A percentile compares a stretch with the other conserved stretches of the same genome.
Conservation (phyloP, 352 stramenopile species). For the Globisporangium cystogenes region DNA sequence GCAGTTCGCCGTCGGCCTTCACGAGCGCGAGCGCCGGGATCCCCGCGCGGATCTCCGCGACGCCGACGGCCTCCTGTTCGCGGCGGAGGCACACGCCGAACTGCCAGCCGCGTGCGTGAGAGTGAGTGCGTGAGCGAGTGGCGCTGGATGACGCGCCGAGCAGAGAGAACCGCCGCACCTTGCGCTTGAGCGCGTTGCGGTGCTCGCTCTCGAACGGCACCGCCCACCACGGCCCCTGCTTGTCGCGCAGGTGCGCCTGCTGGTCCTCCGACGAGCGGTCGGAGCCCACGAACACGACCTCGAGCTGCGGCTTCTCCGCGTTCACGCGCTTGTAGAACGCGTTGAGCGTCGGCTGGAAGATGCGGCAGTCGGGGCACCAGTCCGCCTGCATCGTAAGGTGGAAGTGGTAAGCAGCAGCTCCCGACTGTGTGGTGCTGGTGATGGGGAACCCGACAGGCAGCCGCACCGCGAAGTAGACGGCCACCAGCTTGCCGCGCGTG, state of each 20-base stretch:
- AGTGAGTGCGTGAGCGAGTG: neutral
- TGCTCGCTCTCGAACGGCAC: conserved; percentile 53
- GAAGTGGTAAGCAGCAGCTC: too few relatives aligned
- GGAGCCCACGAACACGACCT: conserved; percentile 80
- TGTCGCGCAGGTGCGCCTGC: conserved; percentile 52
- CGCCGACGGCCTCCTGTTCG: conserved; percentile 35
- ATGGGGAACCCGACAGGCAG: too few relatives aligned
- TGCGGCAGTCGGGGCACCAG: conserved; percentile 81
- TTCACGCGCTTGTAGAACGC: conserved; percentile 57
- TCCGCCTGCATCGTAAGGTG: conserved; percentile 32
- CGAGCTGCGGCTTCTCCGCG: conserved; percentile 31
- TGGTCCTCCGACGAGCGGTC: conserved; percentile 57
- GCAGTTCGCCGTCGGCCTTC: conserved; percentile 10
- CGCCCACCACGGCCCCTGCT: conserved; percentile 71
- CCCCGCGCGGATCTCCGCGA: conserved; percentile 16
- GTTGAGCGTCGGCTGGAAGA: conserved; percentile 73
- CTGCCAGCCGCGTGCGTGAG: conserved; percentile 4
- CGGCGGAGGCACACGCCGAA: conserved; percentile 70
- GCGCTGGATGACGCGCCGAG: neutral
- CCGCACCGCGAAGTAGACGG: conserved; percentile 75
- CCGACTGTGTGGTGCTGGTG: too few relatives aligned
- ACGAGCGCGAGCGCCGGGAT: conserved; percentile 23
- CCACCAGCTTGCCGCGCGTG: conserved; percentile 45
- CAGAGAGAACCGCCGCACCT: conserved; percentile 25
- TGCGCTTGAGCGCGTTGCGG: conserved; percentile 68